These are phyloP conservation scores for Termitomyces sp. DNA, from an alignment of 768 basidiomycete genomes.

Conservation along the genomic window DNA sequence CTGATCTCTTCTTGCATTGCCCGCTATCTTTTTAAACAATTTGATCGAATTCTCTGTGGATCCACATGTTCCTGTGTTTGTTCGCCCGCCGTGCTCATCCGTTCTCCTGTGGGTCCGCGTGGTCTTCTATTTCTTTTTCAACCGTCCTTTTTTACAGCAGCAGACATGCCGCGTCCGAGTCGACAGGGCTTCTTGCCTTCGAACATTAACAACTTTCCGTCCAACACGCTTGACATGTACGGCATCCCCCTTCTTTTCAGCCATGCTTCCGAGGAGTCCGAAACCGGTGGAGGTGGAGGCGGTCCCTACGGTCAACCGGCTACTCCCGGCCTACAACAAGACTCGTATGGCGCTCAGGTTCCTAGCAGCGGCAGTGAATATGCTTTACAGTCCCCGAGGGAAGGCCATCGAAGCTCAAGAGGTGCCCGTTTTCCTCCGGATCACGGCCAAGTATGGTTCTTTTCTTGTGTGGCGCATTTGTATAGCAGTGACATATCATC, in stretches of 20 bases:
- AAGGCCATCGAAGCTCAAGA: background rate
- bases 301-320: conserved; percentile 8
- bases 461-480: conserved; percentile 11
- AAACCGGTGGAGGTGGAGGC: conserved; percentile 12
- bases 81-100: background rate
- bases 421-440: background rate
- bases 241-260: conserved; percentile 12
- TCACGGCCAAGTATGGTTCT: conserved; percentile 4
- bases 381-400: background rate
- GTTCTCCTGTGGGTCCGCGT: conserved; percentile 12
- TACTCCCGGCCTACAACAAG: conserved; percentile 2
- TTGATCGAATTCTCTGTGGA: background rate
- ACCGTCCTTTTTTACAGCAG: conserved; percentile 8
- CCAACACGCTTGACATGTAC: conserved; percentile 4
- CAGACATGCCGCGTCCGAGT: conserved; percentile 11
- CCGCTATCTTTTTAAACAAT: background rate
- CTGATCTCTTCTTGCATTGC: conserved; percentile 7
- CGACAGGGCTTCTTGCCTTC: conserved; percentile 7
- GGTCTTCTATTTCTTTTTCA: conserved; percentile 1
- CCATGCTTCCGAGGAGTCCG: conserved; percentile 14
- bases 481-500: background rate
- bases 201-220: background rate
- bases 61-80: conserved; percentile 10
- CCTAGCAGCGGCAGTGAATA: background rate
- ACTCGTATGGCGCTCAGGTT: background rate